phyloP scores from a whole-genome alignment of 768 basidiomycete species.

The Astraeus odoratus region DNA sequence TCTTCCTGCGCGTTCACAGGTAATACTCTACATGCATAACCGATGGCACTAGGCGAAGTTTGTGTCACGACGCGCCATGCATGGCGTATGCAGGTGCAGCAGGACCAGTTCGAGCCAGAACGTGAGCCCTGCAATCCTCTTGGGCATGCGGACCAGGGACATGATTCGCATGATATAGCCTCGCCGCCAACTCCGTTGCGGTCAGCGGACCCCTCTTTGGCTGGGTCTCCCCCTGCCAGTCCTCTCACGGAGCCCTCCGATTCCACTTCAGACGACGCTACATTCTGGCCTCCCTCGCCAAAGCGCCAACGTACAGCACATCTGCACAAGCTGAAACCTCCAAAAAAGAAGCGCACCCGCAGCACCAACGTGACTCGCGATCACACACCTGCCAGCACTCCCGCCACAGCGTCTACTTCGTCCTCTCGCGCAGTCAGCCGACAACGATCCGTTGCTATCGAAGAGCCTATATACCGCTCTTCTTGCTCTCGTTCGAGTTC shows the following conservation, averaged over 20 bases:
- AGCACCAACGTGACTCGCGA: slow-evolving; percentile 22
- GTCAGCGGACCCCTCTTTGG: slow-evolving; percentile 12
- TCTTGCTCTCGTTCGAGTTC: slow-evolving; percentile 66
- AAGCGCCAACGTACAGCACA: slow-evolving; percentile 17
- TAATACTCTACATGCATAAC: too few relatives aligned
- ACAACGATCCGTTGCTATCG: slow-evolving; percentile 32
- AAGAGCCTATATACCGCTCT: slow-evolving; percentile 47
- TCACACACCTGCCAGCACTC: slow-evolving; percentile 16
- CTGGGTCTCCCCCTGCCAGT: slow-evolving; percentile 17
- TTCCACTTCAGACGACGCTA: background rate
- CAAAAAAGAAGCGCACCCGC: slow-evolving; percentile 7
- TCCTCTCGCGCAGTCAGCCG: slow-evolving; percentile 41
- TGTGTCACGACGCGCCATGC: slow-evolving; percentile 26
- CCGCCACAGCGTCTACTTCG: slow-evolving; percentile 29
- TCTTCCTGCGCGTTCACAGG: background rate
- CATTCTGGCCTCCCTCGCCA: slow-evolving; percentile 14
- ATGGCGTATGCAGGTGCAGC: slow-evolving; percentile 20
- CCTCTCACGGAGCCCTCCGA: slow-evolving; percentile 5
- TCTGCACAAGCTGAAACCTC: background rate
- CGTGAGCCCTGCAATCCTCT: too few relatives aligned
- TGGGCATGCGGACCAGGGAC: background rate
- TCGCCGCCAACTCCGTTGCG: slow-evolving; percentile 16
- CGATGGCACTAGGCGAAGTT: slow-evolving; percentile 15
- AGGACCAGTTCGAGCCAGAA: slow-evolving; percentile 1
- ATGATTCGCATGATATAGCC: slow-evolving; percentile 8